Evolutionary conservation across 106 monocot genomes (phyloP).

Genomic region (Amphibolis antarctica): DNA sequence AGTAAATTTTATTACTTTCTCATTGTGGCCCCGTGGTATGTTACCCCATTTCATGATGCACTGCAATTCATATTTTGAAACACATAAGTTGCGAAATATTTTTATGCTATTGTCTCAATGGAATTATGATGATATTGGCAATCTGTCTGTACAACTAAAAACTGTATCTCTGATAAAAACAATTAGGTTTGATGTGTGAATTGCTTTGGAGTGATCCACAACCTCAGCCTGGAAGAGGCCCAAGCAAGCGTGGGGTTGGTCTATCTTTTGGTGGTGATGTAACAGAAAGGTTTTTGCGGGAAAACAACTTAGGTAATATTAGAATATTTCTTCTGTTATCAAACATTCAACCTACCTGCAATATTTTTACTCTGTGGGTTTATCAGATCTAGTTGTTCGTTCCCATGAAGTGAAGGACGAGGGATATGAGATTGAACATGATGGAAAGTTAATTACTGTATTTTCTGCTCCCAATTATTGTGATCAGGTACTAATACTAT

Average conservation of each 20-base stretch:
- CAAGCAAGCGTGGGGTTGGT: conserved; percentile 94
- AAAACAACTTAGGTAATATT: conserved; percentile 73
- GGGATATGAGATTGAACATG: conserved; percentile 95
- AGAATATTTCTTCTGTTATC: not conserved
- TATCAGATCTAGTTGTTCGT: conserved; percentile 76
- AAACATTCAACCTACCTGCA: not conserved
- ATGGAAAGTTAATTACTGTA: conserved; percentile 93
- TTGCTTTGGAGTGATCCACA: conserved; percentile 99
- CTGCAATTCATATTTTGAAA: too few species aligned
- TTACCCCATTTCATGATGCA: too few species aligned
- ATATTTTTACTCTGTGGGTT: conserved; percentile 3
- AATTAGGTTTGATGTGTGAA: conserved; percentile 89
- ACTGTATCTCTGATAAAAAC: not conserved
- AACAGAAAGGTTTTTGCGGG: conserved; percentile 73
- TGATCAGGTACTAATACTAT: conserved; percentile 51
- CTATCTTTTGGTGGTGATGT: conserved; percentile 97
- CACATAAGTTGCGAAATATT: too few species aligned
- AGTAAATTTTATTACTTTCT: too few species aligned
- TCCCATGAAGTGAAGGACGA: conserved; percentile 99
- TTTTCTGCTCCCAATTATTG: conserved; percentile 99
- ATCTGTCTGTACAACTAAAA: too few species aligned
- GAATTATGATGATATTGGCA: too few species aligned
- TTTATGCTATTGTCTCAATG: too few species aligned
- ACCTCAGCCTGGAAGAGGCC: conserved; percentile 87
- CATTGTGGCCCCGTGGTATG: too few species aligned